These are phyloP conservation scores for Colletotrichum siamense DNA, from an alignment of 2,329 filamentous ascomycete genomes.

Conservation along the genomic window DNA sequence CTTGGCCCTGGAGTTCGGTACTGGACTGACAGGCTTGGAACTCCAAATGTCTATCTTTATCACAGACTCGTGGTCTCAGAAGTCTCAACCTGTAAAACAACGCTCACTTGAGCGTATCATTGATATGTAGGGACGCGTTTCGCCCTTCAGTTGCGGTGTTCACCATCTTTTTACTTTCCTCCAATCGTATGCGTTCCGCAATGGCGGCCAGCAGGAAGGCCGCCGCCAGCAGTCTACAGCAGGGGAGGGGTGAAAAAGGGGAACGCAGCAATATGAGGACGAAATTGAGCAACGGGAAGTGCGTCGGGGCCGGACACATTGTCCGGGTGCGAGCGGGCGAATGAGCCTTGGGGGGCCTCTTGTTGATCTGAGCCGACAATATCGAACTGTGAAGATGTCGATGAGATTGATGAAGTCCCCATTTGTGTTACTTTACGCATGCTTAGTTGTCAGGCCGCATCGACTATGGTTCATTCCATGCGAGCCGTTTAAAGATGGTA, in stretches of 20 bases:
- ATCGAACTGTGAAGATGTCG: background rate
- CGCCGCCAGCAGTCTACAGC: too few species aligned
- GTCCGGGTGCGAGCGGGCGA: background rate
- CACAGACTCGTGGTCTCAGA: background rate
- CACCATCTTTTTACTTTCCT: background rate
- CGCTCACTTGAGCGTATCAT: background rate
- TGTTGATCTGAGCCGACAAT: background rate
- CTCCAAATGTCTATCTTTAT: background rate
- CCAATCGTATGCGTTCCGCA: background rate
- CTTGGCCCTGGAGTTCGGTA: background rate
- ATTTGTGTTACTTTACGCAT: background rate
- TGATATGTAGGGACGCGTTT: background rate
- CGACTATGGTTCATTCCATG: background rate
- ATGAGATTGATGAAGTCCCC: background rate
- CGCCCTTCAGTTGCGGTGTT: background rate
- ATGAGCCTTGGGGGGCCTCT: background rate
- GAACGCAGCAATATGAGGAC: background rate
- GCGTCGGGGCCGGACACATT: background rate
- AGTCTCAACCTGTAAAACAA: background rate
- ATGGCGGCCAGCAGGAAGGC: background rate
- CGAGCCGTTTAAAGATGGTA: background rate
- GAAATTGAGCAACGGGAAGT: conserved; percentile 4
- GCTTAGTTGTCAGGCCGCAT: background rate
- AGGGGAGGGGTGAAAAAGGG: background rate
- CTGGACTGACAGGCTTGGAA: background rate